These are phyloP conservation scores for Penicillium robsamsonii DNA, from an alignment of 495 filamentous ascomycete species.

Conservation along the genomic window DNA sequence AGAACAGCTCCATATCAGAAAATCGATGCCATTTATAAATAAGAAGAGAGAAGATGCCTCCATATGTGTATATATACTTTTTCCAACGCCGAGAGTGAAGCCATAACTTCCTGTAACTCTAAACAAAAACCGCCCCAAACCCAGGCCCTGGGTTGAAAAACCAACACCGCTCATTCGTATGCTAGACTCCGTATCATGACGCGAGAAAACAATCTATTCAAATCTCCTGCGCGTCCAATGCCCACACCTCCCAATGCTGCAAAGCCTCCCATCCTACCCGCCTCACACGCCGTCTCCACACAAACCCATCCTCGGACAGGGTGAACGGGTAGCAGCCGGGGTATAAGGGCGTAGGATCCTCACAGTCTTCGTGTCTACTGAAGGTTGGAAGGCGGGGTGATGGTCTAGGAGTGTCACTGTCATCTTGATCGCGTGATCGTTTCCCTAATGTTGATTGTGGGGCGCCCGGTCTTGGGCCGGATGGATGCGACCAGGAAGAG, in stretches of 20 bases:
- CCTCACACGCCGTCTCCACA: conserved; percentile 32
- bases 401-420: conserved; percentile 1
- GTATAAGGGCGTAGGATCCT: neutral
- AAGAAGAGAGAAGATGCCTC: too few species aligned
- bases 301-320: conserved; percentile 18
- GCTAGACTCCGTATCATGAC: conserved; percentile 8
- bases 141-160: neutral
- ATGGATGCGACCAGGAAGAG: neutral
- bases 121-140: neutral
- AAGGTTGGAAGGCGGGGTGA: neutral
- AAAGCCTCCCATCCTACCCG: conserved; percentile 45
- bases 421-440: conserved; percentile 23
- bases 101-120: neutral
- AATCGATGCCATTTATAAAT: too few species aligned
- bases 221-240: conserved; percentile 42
- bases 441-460: conserved; percentile 31
- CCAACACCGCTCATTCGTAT: conserved; percentile 1
- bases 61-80: conserved; percentile 2
- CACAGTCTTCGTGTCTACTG: neutral
- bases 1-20: neutral
- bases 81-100: conserved; percentile 5
- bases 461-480: neutral
- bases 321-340: conserved; percentile 2
- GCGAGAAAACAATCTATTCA: conserved; percentile 12
- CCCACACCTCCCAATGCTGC: conserved; percentile 46